phyloP scores from a whole-genome alignment of 306 rosid genomes.

The Acacia acuminata region DNA sequence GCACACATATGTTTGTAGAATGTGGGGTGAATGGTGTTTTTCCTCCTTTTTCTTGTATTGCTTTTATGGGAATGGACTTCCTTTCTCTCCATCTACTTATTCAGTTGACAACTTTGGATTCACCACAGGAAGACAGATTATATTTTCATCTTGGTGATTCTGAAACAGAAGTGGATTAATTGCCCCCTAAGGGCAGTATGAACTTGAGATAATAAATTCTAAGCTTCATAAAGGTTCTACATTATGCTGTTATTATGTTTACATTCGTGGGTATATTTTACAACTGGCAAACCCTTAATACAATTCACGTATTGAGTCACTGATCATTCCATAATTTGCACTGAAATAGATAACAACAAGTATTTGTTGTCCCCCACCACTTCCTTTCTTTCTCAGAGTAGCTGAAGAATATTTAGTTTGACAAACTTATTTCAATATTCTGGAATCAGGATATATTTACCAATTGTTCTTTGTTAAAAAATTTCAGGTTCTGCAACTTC shows the following conservation, averaged over 20 bases:
- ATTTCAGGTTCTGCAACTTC: conserved; percentile 45
- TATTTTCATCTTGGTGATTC: not conserved
- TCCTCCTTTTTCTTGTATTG: not conserved
- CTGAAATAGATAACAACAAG: not conserved
- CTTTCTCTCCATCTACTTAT: not conserved
- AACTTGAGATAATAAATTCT: not conserved
- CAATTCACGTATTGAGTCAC: not conserved
- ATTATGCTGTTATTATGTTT: not conserved
- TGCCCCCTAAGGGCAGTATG: not conserved
- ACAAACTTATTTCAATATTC: not conserved
- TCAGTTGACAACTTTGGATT: not conserved
- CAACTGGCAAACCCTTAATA: not conserved
- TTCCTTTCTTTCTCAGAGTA: not conserved
- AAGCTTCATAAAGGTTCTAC: not conserved
- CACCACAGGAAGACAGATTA: not conserved
- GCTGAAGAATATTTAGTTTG: not conserved
- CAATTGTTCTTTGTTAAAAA: conserved; percentile 24
- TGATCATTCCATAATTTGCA: not conserved
- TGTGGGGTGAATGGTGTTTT: not conserved
- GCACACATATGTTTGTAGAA: not conserved
- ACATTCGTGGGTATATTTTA: not conserved
- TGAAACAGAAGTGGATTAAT: not conserved
- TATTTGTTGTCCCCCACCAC: not conserved
- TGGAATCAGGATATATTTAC: conserved; percentile 14
- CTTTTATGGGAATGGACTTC: not conserved